Evolutionary conservation across 495 filamentous ascomycete species (phyloP).

Genomic region (Penicillium manginii): DNA sequence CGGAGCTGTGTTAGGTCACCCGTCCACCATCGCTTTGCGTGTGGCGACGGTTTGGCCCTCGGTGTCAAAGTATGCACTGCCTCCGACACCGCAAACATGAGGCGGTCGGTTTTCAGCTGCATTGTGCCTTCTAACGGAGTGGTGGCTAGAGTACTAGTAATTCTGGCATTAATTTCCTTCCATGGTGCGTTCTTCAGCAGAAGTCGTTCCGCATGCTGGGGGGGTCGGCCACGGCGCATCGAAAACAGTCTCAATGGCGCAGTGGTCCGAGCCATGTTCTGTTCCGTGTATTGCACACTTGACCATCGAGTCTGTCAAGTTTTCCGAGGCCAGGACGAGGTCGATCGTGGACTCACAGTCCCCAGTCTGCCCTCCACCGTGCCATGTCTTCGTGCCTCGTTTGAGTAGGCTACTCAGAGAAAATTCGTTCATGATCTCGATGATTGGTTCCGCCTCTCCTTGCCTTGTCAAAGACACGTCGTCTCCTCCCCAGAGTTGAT

Average conservation of each 20-base stretch:
- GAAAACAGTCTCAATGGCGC: conserved; percentile 36
- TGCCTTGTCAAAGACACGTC: conserved; percentile 30
- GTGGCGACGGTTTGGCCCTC: too few species aligned
- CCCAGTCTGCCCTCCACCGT: conserved; percentile 21
- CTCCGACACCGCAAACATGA: conserved; percentile 17
- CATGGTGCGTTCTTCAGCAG: conserved; percentile 36
- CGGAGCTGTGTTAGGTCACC: too few species aligned
- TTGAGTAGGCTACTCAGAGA: conserved; percentile 33
- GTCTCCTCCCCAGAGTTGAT: conserved; percentile 44
- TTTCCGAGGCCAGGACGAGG: conserved; percentile 28
- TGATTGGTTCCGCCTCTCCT: conserved; percentile 39
- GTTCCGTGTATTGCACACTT: conserved; percentile 33
- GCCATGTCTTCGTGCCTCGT: conserved; percentile 36
- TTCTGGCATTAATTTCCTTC: conserved; percentile 32
- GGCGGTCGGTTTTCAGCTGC: conserved; percentile 26
- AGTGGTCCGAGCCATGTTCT: conserved; percentile 40
- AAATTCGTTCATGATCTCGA: conserved; percentile 39
- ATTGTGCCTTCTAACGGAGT: conserved; percentile 23
- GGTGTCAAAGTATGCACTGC: too few species aligned
- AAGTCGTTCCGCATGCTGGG: conserved; percentile 24
- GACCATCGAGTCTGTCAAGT: conserved; percentile 19
- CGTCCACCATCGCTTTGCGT: too few species aligned
- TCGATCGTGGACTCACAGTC: conserved; percentile 34
- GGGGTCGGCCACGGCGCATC: conserved; percentile 15
- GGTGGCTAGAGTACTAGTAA: conserved; percentile 13